A percentile compares a stretch with the other conserved stretches of the same genome.
Conservation (phyloP, 352 stramenopile species). For the Phytopythium vexans region DNA sequence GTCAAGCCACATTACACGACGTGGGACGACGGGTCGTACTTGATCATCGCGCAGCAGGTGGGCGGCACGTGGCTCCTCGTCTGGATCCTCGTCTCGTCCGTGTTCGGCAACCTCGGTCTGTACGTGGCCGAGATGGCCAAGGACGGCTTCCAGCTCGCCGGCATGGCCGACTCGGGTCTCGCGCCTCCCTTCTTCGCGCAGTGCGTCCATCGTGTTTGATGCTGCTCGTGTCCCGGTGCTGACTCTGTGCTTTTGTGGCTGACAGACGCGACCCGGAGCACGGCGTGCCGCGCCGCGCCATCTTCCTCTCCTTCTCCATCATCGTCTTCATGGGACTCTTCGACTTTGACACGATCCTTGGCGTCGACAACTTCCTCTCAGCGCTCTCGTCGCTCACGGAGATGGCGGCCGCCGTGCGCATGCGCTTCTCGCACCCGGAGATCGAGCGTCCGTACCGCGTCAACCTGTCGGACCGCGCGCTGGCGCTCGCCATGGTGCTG, state of each 20-base stretch:
- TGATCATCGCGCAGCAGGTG: slow-evolving; percentile 84
- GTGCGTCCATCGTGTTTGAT: slow-evolving; percentile 31
- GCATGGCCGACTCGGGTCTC: slow-evolving; percentile 87
- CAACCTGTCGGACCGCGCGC: slow-evolving; percentile 46
- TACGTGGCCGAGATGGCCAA: slow-evolving; percentile 95
- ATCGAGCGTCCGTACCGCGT: slow-evolving; percentile 80
- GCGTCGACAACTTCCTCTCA: slow-evolving; percentile 94
- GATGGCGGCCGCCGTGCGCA: slow-evolving; percentile 86
- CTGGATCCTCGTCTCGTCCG: slow-evolving; percentile 89
- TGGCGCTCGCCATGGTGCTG: slow-evolving; percentile 41
- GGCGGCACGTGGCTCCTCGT: slow-evolving; percentile 77
- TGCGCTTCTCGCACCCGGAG: slow-evolving; percentile 75
- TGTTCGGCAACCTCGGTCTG: slow-evolving; percentile 91
- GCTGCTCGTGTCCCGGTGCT: too few species aligned
- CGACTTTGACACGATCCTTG: slow-evolving; percentile 86
- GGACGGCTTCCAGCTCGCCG: slow-evolving; percentile 90
- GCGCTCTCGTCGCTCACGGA: slow-evolving; percentile 88
- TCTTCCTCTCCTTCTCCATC: slow-evolving; percentile 84
- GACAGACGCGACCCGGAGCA: slow-evolving; percentile 47
- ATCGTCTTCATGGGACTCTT: slow-evolving; percentile 89
- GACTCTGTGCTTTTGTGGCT: slow-evolving; percentile 4
- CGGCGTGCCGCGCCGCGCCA: slow-evolving; percentile 51
- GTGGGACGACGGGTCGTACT: slow-evolving; percentile 93
- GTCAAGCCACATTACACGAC: slow-evolving; percentile 72
- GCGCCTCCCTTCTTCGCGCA: slow-evolving; percentile 84